A percentile compares a stretch with the other conserved stretches of the same genome.
These are phyloP conservation scores for Coemansia sp. DNA, from an alignment of 192 early-diverging fungal species.

Conservation along the genomic window DNA sequence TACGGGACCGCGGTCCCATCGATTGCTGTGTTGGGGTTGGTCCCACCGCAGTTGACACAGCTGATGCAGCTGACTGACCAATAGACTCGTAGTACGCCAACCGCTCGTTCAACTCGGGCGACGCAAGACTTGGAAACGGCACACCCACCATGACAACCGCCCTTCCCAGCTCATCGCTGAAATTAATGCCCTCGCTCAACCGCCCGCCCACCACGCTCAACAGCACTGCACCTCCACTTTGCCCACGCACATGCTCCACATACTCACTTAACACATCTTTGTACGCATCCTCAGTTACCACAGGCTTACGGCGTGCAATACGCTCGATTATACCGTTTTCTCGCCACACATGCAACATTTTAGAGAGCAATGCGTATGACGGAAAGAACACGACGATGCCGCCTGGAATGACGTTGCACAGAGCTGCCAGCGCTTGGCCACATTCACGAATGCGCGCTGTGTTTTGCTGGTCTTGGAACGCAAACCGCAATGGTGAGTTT, in stretches of 20 bases:
- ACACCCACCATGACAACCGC: conserved; percentile 86
- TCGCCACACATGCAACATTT: conserved; percentile 61
- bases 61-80: not conserved
- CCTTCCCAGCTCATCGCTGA: conserved; percentile 82
- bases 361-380: conserved; percentile 74
- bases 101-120: conserved; percentile 70
- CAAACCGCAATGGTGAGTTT: conserved; percentile 64
- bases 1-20: conserved; percentile 53
- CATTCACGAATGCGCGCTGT: conserved; percentile 61
- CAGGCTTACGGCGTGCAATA: conserved; percentile 63
- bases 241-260: conserved; percentile 44
- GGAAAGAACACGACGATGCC: conserved; percentile 90
- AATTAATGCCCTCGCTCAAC: conserved; percentile 92
- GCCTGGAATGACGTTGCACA: conserved; percentile 73
- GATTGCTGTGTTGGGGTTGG: not conserved
- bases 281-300: conserved; percentile 64
- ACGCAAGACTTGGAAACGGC: conserved; percentile 79
- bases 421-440: conserved; percentile 67
- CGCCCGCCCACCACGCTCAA: conserved; percentile 90
- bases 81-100: conserved; percentile 24
- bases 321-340: conserved; percentile 41
- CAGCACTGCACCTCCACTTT: conserved; percentile 68
- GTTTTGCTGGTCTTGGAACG: conserved; percentile 43
- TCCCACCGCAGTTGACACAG: not conserved
- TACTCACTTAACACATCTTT: conserved; percentile 61